Conservation (phyloP, 2,329 filamentous ascomycete genomes). For the Pseudogymnoascus sp. region DNA sequence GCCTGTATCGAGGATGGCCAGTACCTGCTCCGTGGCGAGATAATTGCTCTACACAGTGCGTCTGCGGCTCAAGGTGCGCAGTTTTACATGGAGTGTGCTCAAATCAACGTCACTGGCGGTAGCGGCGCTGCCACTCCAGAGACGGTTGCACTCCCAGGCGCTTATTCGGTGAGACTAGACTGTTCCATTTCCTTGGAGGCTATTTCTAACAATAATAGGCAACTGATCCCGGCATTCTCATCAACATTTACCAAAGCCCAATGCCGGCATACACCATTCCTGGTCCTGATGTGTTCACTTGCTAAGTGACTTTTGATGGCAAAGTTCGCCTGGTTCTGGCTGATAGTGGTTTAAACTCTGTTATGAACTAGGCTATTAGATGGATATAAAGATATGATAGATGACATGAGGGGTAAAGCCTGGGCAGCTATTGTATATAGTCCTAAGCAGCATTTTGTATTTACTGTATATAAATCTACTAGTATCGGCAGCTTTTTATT, state of each 20-base stretch:
- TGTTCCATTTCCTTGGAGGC: background rate
- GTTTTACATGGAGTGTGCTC: conserved; percentile 46
- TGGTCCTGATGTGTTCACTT: conserved; percentile 32
- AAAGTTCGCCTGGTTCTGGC: background rate
- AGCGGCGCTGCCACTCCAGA: conserved; percentile 17
- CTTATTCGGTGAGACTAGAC: conserved; percentile 17
- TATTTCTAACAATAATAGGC: conserved; percentile 15
- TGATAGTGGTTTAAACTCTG: background rate
- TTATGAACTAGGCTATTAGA: background rate
- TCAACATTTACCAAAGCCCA: conserved; percentile 32
- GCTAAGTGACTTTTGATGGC: conserved; percentile 3
- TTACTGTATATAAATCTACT: conserved; percentile 3
- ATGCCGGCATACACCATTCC: conserved; percentile 37
- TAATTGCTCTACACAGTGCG: conserved; percentile 50
- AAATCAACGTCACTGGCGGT: conserved; percentile 39
- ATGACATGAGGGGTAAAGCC: background rate
- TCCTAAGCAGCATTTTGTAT: background rate
- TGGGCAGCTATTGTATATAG: background rate
- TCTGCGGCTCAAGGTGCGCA: conserved; percentile 36
- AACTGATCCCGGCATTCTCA: conserved; percentile 34
- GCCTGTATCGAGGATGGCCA: conserved; percentile 45
- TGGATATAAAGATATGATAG: background rate
- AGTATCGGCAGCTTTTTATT: background rate
- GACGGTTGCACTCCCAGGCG: conserved; percentile 22
- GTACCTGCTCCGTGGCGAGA: conserved; percentile 53